Percentiles rank a stretch among this genome's conserved stretches.
These are phyloP conservation scores for Candida peoriensis DNA, from an alignment of 805 yeast species.

Conservation along the genomic window DNA sequence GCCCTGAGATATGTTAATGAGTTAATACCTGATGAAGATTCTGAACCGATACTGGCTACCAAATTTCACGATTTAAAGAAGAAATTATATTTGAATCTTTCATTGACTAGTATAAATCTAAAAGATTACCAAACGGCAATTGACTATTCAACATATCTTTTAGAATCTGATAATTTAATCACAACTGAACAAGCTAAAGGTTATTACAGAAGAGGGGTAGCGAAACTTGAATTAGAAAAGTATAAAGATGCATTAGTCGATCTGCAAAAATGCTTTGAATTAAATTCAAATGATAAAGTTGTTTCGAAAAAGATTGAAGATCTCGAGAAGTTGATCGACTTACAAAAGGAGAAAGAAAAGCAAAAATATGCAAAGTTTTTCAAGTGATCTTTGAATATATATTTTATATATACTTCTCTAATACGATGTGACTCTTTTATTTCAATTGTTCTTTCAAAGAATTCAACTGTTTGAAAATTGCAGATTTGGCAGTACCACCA, in stretches of 20 bases:
- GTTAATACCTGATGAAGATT: conserved; percentile 62
- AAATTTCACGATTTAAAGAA: conserved; percentile 44
- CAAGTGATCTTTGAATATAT: too few relatives aligned
- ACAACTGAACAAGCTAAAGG: conserved; percentile 52
- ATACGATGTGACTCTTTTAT: conserved; percentile 6
- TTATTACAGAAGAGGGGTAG: conserved; percentile 48
- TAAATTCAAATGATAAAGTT: conserved; percentile 44
- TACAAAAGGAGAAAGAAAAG: conserved; percentile 44
- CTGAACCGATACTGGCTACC: conserved; percentile 44
- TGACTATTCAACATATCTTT: conserved; percentile 49
- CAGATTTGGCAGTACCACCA: conserved; percentile 94
- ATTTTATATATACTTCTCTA: neutral
- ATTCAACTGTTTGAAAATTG: conserved; percentile 71
- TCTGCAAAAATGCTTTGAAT: conserved; percentile 37
- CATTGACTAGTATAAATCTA: conserved; percentile 47
- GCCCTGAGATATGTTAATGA: conserved; percentile 67
- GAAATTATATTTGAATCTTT: conserved; percentile 45
- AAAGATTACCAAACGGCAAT: conserved; percentile 44
- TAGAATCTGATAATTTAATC: conserved; percentile 42
- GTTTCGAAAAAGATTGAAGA: conserved; percentile 40
- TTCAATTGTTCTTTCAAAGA: conserved; percentile 27
- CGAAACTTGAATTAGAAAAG: conserved; percentile 39
- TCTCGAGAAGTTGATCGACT: conserved; percentile 36
- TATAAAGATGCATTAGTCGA: conserved; percentile 45
- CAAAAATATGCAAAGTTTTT: conserved; percentile 63